Conservation (phyloP, 2,329 filamentous ascomycete species). For the Colletotrichum sp. region DNA sequence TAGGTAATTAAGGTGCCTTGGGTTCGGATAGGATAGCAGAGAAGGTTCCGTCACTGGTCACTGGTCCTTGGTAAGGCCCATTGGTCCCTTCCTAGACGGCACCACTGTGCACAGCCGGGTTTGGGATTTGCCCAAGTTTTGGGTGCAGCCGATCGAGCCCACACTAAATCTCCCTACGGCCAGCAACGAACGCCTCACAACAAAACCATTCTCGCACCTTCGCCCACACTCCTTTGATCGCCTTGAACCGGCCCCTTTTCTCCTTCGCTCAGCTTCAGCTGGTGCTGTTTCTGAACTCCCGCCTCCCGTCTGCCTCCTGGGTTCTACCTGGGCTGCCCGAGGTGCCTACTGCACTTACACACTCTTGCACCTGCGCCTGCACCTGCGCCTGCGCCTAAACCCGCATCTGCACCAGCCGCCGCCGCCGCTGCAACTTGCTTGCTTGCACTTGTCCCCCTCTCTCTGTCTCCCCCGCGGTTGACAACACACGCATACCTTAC, state of each 20-base stretch:
- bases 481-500: not conserved
- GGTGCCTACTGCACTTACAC: not conserved
- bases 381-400: not conserved
- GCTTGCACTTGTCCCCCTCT: not conserved
- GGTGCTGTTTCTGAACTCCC: conserved; percentile 1
- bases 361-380: not conserved
- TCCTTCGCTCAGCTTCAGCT: not conserved
- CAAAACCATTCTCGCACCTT: conserved; percentile 12
- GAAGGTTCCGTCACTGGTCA: not conserved
- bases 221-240: conserved; percentile 17
- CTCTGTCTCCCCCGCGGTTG: not conserved
- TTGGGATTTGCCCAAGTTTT: conserved; percentile 11
- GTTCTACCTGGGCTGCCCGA: not conserved
- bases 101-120: conserved; percentile 2
- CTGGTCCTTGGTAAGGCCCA: not conserved
- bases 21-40: not conserved
- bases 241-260: conserved; percentile 13
- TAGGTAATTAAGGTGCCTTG: not conserved
- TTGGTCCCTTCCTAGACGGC: not conserved
- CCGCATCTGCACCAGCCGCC: not conserved
- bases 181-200: conserved; percentile 17
- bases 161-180: conserved; percentile 23
- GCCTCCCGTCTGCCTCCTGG: not conserved
- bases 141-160: conserved; percentile 20
- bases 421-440: not conserved